phyloP scores from a whole-genome alignment of 2,329 filamentous ascomycete species.

The Talaromyces atroroseus region DNA sequence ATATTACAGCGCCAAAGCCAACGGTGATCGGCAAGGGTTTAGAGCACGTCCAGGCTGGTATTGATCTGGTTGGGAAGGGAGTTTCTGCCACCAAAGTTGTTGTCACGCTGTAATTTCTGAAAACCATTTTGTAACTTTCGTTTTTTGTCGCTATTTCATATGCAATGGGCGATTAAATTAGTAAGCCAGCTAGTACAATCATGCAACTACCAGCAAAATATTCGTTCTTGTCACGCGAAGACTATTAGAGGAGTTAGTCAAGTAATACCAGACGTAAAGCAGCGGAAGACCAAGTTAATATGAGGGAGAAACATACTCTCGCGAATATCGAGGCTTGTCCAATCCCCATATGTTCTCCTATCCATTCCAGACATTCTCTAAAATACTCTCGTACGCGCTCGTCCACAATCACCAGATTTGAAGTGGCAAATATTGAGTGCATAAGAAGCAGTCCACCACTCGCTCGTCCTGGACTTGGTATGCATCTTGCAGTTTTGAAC shows the following conservation, averaged over 20 bases:
- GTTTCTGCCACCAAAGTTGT: neutral
- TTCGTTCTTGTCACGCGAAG: no score
- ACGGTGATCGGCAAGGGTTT: neutral
- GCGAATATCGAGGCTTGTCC: conserved; percentile 5
- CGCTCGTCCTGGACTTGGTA: neutral
- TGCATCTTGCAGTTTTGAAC: neutral
- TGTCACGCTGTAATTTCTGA: neutral
- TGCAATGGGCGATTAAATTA: neutral
- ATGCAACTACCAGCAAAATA: no score
- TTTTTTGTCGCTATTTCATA: neutral
- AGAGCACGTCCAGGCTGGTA: neutral
- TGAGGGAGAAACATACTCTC: neutral
- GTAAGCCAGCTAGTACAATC: no score
- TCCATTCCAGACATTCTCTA: neutral
- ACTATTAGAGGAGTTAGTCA: no score
- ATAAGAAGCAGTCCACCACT: conserved; percentile 4
- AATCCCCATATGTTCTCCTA: conserved; percentile 6
- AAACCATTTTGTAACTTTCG: neutral
- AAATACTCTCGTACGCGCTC: neutral
- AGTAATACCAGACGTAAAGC: no score
- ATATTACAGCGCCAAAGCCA: neutral
- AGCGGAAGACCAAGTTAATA: neutral
- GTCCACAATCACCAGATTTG: neutral
- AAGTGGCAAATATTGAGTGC: conserved; percentile 2
- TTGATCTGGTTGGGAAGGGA: neutral